These are phyloP conservation scores for Discostella stelligeroides DNA, from an alignment of 108 stramenopile species.

Conservation along the genomic window DNA sequence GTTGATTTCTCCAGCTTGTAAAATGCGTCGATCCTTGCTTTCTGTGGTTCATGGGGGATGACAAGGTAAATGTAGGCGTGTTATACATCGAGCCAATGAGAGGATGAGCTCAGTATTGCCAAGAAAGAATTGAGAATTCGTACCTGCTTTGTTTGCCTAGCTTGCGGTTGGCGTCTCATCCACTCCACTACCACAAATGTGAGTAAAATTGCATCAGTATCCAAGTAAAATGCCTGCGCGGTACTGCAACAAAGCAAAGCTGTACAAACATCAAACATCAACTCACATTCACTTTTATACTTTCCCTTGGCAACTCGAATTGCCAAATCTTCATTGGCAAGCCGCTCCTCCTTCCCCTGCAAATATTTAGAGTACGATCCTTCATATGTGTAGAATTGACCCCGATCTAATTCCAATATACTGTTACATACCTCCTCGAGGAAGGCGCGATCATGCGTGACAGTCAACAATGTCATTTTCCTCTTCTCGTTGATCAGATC, in stretches of 20 bases:
- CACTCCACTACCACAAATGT: constrained; percentile 55
- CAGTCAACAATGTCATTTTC: constrained; percentile 90
- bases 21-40: constrained; percentile 67
- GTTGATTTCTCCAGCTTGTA: constrained; percentile 81
- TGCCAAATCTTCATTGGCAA: constrained; percentile 76
- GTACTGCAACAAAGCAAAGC: not conserved
- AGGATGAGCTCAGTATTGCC: no score
- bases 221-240: not conserved
- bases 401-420: constrained; percentile 81
- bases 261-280: constrained; percentile 16
- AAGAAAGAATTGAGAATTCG: no score
- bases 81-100: no score
- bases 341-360: constrained; percentile 69
- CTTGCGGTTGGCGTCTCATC: constrained; percentile 88
- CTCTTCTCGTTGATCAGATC: constrained; percentile 77
- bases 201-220: not conserved
- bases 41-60: no score
- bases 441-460: constrained; percentile 97
- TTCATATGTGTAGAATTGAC: constrained; percentile 69
- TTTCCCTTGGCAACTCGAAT: constrained; percentile 65
- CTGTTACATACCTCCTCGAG: constrained; percentile 88
- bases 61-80: no score
- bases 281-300: constrained; percentile 46
- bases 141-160: constrained; percentile 51
- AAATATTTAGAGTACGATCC: constrained; percentile 74